phyloP scores from a whole-genome alignment of 371 early-diverging fungal genomes.

The Ecytonucleospora hepatopenaei region DNA sequence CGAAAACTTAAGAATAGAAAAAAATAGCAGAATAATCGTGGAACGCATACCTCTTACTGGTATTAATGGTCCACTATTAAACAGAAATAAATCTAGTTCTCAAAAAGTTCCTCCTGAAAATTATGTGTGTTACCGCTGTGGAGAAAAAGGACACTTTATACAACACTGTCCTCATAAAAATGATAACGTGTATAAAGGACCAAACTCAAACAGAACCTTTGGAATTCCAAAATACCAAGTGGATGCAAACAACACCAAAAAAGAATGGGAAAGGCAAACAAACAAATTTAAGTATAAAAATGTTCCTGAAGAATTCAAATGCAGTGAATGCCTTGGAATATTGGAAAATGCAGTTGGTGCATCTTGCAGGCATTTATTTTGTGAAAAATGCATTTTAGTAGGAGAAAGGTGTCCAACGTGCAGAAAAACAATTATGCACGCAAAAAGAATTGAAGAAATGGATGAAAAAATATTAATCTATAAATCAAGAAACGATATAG shows the following conservation, averaged over 20 bases:
- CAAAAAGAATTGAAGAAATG: too few relatives aligned
- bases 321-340: conserved; percentile 46
- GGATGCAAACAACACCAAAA: conserved; percentile 55
- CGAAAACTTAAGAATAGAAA: conserved; percentile 49
- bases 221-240: conserved; percentile 52
- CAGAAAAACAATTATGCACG: conserved; percentile 21
- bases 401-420: conserved; percentile 44
- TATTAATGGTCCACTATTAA: too few relatives aligned
- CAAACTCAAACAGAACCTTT: conserved; percentile 42
- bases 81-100: conserved; percentile 29
- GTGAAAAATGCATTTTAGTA: conserved; percentile 43
- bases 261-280: conserved; percentile 50
- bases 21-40: conserved; percentile 51
- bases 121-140: conserved; percentile 57
- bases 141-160: conserved; percentile 57
- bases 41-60: conserved; percentile 55
- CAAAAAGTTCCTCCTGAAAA: conserved; percentile 41
- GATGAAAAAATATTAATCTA: too few relatives aligned
- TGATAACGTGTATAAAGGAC: background rate
- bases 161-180: conserved; percentile 52
- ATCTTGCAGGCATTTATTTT: conserved; percentile 51
- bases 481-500: too few relatives aligned
- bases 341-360: conserved; percentile 45
- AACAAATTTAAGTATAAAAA: background rate
- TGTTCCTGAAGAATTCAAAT: conserved; percentile 43